Evolutionary conservation across 2,329 filamentous ascomycete species (phyloP).

Genomic region (Microdochium paspali): DNA sequence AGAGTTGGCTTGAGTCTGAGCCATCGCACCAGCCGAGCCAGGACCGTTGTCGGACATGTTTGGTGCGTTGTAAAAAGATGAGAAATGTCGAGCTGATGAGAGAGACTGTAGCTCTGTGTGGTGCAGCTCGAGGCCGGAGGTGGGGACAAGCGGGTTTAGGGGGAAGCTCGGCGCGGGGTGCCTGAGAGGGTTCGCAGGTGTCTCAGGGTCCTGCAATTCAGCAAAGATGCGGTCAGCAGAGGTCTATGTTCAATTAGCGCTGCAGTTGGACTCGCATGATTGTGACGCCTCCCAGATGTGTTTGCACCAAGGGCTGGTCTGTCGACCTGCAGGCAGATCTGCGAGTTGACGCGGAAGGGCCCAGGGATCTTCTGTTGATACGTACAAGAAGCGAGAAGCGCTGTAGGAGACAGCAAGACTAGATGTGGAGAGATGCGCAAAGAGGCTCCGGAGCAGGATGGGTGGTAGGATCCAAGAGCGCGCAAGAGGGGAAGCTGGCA

Average conservation of each 20-base stretch:
- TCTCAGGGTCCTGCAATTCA: neutral
- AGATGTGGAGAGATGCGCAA: no score
- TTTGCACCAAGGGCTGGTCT: no score
- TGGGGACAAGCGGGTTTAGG: neutral
- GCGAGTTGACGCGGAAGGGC: no score
- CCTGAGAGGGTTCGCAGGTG: neutral
- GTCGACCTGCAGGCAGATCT: no score
- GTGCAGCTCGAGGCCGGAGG: neutral
- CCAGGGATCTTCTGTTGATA: no score
- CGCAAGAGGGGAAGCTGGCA: neutral
- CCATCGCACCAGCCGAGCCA: neutral
- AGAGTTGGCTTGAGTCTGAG: slow-evolving; percentile 54
- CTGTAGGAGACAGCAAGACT: no score
- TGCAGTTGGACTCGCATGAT: neutral
- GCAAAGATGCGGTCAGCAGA: neutral
- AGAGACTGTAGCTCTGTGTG: neutral
- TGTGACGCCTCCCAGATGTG: no score
- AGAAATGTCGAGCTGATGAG: neutral
- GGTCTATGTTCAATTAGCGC: no score
- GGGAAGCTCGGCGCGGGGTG: neutral
- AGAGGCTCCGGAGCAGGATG: neutral
- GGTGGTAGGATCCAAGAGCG: neutral
- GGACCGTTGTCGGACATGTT: neutral
- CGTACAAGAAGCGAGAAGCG: no score
- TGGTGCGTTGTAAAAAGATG: neutral